Conservation (phyloP, 768 basidiomycete species). For the Amanita pallidorosea region DNA sequence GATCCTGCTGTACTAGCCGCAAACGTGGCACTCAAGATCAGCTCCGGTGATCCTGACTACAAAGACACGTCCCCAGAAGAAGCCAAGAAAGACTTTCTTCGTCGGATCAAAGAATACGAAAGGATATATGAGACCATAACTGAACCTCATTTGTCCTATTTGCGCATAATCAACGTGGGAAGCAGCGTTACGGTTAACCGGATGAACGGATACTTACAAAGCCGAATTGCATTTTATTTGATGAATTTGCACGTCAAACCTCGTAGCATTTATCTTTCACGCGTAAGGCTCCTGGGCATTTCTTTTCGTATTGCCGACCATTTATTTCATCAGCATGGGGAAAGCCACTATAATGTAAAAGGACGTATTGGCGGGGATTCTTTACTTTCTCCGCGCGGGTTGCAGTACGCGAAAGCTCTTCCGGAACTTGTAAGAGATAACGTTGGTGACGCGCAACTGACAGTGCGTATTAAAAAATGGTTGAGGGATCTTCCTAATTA, state of each 20-base stretch:
- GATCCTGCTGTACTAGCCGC: constrained; percentile 92
- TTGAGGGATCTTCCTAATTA: background rate
- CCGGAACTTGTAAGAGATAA: constrained; percentile 85
- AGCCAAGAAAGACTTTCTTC: constrained; percentile 83
- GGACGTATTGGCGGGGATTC: constrained; percentile 99
- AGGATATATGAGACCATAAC: constrained; percentile 91
- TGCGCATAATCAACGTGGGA: constrained; percentile 90
- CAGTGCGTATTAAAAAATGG: constrained; percentile 35
- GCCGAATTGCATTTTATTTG: constrained; percentile 94
- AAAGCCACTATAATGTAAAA: constrained; percentile 93
- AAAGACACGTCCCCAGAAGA: constrained; percentile 76
- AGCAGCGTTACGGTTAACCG: constrained; percentile 75
- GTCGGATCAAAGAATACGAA: constrained; percentile 89
- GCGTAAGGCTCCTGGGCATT: constrained; percentile 36
- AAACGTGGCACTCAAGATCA: constrained; percentile 93
- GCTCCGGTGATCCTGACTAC: constrained; percentile 97
- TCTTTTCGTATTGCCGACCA: constrained; percentile 4
- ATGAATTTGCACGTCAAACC: constrained; percentile 99
- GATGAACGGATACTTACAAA: constrained; percentile 92
- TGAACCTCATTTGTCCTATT: constrained; percentile 82
- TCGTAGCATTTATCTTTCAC: constrained; percentile 89
- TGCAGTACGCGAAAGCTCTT: constrained; percentile 77
- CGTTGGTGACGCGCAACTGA: constrained; percentile 80
- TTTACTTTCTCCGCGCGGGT: constrained; percentile 69
- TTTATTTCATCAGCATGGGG: constrained; percentile 65